These are phyloP conservation scores for Breynia disticha DNA, from an alignment of 441 rosid species.

Conservation along the genomic window DNA sequence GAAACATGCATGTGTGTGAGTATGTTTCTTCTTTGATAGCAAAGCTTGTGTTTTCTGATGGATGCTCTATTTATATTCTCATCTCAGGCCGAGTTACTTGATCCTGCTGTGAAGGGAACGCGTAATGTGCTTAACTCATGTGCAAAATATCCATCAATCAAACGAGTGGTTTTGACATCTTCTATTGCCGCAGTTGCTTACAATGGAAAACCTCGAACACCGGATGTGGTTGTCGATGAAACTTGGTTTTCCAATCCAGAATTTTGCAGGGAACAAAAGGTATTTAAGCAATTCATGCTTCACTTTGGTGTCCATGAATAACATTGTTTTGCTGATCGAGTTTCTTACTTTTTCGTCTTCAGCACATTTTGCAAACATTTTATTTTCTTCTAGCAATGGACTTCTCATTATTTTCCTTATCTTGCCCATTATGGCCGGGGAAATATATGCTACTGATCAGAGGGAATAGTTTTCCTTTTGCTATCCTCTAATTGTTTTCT, in stretches of 20 bases:
- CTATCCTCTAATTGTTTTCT: too few species aligned
- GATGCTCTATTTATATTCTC: neutral
- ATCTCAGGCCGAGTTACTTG: slow-evolving; percentile 63
- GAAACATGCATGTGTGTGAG: neutral
- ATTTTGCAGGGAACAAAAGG: slow-evolving; percentile 54
- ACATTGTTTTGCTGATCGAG: too few species aligned
- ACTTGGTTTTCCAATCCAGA: slow-evolving; percentile 73
- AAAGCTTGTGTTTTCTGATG: slow-evolving; percentile 2
- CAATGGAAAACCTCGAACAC: slow-evolving; percentile 60
- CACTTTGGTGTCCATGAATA: too few species aligned
- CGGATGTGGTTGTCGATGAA: slow-evolving; percentile 73
- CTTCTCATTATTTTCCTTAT: too few species aligned
- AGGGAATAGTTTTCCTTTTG: too few species aligned
- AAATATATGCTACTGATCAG: too few species aligned
- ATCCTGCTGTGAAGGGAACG: slow-evolving; percentile 89
- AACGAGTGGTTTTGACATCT: slow-evolving; percentile 73
- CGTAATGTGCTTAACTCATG: slow-evolving; percentile 74
- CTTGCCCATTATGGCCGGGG: too few species aligned
- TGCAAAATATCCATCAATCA: slow-evolving; percentile 51
- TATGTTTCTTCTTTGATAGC: neutral
- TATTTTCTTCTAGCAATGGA: too few species aligned
- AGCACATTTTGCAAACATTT: too few species aligned
- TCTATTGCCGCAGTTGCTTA: slow-evolving; percentile 73
- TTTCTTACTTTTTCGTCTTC: too few species aligned
- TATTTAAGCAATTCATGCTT: slow-evolving; percentile 16